Evolutionary conservation across 1,139 yeast species (phyloP).

Genomic region (Debaryomyces subglobosus): DNA sequence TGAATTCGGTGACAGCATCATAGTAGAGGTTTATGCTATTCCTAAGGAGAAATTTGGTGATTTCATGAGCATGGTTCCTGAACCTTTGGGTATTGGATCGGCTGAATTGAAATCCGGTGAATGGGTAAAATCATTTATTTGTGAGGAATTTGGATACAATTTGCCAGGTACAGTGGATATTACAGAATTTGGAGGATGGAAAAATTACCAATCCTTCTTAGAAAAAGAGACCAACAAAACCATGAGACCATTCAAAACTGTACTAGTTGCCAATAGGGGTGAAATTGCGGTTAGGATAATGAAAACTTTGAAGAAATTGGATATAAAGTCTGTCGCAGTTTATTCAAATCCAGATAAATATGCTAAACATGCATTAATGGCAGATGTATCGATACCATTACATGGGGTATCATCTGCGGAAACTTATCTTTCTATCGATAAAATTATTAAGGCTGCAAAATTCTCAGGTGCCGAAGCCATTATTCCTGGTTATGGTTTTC

Average conservation of each 20-base stretch:
- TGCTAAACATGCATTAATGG: constrained; percentile 79
- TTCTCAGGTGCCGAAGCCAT: constrained; percentile 85
- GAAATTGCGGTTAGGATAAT: constrained; percentile 96
- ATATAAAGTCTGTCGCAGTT: constrained; percentile 80
- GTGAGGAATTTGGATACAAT: constrained; percentile 85
- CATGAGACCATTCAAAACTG: constrained; percentile 72
- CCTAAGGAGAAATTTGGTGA: constrained; percentile 78
- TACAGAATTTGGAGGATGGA: constrained; percentile 88
- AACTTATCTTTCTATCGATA: constrained; percentile 83
- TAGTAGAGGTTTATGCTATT: constrained; percentile 79
- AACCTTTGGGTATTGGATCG: constrained; percentile 93
- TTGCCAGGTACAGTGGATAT: constrained; percentile 75
- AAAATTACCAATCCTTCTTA: constrained; percentile 57
- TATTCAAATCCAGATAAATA: constrained; percentile 90
- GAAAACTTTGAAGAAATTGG: constrained; percentile 78
- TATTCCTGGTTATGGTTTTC: constrained; percentile 95
- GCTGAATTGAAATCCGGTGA: constrained; percentile 79
- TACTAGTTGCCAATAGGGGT: constrained; percentile 94
- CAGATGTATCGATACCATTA: constrained; percentile 80
- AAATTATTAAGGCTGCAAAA: constrained; percentile 84
- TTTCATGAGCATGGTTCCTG: constrained; percentile 86
- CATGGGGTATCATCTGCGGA: constrained; percentile 86
- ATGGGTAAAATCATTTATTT: constrained; percentile 89
- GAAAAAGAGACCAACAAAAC: constrained; percentile 22
- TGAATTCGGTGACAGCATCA: constrained; percentile 60